Conservation (phyloP, 805 yeast genomes). For the Schizosaccharomyces lindneri region DNA sequence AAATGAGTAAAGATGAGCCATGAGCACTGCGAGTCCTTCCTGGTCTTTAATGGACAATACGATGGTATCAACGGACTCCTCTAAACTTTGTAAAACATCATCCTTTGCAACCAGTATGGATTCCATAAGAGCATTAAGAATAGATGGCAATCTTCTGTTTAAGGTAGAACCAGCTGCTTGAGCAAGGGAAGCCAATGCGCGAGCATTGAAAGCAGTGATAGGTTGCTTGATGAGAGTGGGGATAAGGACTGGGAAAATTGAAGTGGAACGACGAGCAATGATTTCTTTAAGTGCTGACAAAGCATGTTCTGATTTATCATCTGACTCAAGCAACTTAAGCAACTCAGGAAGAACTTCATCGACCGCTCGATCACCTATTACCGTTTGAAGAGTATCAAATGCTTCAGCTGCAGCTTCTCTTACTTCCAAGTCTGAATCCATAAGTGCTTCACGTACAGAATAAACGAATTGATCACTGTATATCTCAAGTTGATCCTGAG, state of each 20-base stretch:
- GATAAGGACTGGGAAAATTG: constrained; percentile 76
- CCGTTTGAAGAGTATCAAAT: constrained; percentile 64
- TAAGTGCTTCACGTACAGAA: constrained; percentile 54
- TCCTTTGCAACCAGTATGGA: constrained; percentile 18
- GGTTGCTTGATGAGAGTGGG: constrained; percentile 70
- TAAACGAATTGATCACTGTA: constrained; percentile 46
- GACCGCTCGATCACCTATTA: constrained; percentile 55
- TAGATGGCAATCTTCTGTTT: constrained; percentile 42
- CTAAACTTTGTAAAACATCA: constrained; percentile 17
- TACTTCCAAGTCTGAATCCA: constrained; percentile 47
- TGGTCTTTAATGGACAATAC: constrained; percentile 47
- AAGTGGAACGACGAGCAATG: constrained; percentile 71
- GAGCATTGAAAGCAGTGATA: constrained; percentile 61
- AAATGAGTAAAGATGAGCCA: constrained; percentile 33
- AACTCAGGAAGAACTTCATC: constrained; percentile 75
- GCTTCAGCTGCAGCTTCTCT: constrained; percentile 82
- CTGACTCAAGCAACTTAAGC: constrained; percentile 37
- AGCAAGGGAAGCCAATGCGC: constrained; percentile 64
- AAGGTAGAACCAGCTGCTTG: constrained; percentile 72
- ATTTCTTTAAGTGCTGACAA: constrained; percentile 72
- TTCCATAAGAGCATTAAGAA: constrained; percentile 49
- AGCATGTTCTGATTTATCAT: constrained; percentile 42
- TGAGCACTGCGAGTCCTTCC: constrained; percentile 60
- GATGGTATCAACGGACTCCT: constrained; percentile 36
- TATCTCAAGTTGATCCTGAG: constrained; percentile 29